Conservation (phyloP, 192 early-diverging fungal species). For the Geranomyces michiganensis region DNA sequence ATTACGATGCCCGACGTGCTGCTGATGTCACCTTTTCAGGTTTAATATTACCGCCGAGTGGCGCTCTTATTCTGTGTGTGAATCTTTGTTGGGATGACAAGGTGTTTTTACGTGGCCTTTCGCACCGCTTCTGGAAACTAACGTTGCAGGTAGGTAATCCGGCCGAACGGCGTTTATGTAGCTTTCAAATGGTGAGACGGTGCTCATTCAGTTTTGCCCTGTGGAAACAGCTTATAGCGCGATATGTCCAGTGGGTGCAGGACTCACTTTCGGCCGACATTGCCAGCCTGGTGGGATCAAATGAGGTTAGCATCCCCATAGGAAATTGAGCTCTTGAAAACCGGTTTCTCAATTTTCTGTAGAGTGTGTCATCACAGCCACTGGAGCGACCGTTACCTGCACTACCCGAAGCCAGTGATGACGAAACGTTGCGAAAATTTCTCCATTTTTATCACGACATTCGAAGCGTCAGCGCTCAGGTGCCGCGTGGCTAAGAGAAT, state of each 20-base stretch:
- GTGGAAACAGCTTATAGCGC: constrained; percentile 24
- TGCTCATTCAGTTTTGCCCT: neutral
- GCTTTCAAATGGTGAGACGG: neutral
- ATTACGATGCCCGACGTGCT: no score
- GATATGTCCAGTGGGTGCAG: constrained; percentile 28
- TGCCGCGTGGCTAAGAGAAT: neutral
- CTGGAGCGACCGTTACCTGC: constrained; percentile 6
- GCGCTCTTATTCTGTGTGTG: constrained; percentile 27
- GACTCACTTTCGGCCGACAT: constrained; percentile 12
- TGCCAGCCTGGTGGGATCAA: neutral
- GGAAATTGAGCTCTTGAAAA: neutral
- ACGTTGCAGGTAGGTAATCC: constrained; percentile 36
- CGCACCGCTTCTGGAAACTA: constrained; percentile 45
- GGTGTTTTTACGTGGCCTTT: constrained; percentile 30
- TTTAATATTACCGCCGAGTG: constrained; percentile 20
- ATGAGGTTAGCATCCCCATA: neutral
- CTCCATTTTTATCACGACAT: constrained; percentile 41
- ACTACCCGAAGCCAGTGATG: constrained; percentile 12
- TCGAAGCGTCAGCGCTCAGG: constrained; percentile 11
- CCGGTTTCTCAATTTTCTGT: neutral
- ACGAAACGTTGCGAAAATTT: constrained; percentile 15
- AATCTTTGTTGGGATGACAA: constrained; percentile 42
- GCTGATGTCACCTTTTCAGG: neutral
- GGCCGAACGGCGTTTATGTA: neutral
- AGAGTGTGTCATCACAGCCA: neutral